These are phyloP conservation scores for Umbelopsis isabellina DNA, from an alignment of 192 early-diverging fungal genomes.

Conservation along the genomic window DNA sequence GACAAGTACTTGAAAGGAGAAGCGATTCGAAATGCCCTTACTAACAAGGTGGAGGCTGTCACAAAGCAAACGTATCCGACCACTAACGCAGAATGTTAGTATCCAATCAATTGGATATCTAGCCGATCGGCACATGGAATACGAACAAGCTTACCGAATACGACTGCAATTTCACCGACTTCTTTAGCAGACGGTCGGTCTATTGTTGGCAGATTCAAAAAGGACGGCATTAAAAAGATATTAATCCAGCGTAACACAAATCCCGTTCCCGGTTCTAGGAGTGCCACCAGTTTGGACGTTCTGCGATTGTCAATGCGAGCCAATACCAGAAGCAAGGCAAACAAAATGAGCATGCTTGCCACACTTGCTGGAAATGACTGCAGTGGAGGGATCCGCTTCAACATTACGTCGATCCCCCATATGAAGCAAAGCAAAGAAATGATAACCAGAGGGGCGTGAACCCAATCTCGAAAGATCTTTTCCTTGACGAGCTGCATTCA, in stretches of 20 bases:
- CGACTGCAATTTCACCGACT: slow-evolving; percentile 22
- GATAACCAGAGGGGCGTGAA: background rate
- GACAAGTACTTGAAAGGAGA: slow-evolving; percentile 25
- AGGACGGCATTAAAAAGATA: slow-evolving; percentile 15
- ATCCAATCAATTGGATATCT: background rate
- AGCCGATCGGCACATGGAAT: background rate
- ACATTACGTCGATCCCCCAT: slow-evolving; percentile 9
- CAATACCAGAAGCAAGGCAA: slow-evolving; percentile 2
- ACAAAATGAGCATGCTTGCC: slow-evolving; percentile 24
- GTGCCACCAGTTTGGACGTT: slow-evolving; percentile 8
- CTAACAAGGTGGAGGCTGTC: background rate
- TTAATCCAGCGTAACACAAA: slow-evolving; percentile 22
- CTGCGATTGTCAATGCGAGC: background rate
- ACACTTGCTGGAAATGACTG: slow-evolving; percentile 23
- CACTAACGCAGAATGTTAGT: background rate
- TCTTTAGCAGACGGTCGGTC: slow-evolving; percentile 7
- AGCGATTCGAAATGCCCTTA: slow-evolving; percentile 1
- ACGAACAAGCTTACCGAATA: slow-evolving; percentile 2
- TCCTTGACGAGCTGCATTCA: background rate
- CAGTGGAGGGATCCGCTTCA: slow-evolving; percentile 12
- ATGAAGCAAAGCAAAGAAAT: background rate
- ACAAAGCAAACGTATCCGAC: slow-evolving; percentile 5
- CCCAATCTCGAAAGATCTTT: slow-evolving; percentile 8
- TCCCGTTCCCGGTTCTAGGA: slow-evolving; percentile 15
- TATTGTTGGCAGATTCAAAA: slow-evolving; percentile 20